Percentiles rank a stretch among this genome's conserved stretches.
Evolutionary conservation across 805 yeast species (phyloP).

Genomic region (Candida boleticola): DNA sequence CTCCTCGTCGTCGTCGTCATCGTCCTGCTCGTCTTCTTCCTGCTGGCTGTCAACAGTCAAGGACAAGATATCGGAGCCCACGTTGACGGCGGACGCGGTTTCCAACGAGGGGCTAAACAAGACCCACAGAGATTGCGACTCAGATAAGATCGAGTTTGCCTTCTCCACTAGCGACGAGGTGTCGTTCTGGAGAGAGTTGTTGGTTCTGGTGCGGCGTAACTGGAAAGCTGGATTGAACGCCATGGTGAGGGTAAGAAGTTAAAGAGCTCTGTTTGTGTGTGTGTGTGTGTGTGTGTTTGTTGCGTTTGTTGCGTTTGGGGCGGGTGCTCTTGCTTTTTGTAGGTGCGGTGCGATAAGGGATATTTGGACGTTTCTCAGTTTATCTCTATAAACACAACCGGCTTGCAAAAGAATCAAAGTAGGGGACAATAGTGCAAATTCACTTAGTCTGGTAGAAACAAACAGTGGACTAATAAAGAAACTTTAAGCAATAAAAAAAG

Average conservation of each 20-base stretch:
- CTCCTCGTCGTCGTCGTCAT: constrained; percentile 7
- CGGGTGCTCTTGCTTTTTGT: too few species aligned
- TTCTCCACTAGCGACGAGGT: not conserved
- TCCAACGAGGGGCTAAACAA: constrained; percentile 22
- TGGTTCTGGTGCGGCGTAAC: constrained; percentile 4
- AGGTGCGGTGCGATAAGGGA: too few species aligned
- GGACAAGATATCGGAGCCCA: constrained; percentile 27
- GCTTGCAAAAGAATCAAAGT: too few species aligned
- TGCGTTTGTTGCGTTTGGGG: too few species aligned
- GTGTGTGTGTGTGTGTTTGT: too few species aligned
- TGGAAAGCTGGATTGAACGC: constrained; percentile 5
- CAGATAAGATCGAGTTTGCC: constrained; percentile 13
- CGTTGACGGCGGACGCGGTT: constrained; percentile 5
- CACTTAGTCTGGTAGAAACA: too few species aligned
- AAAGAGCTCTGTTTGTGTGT: too few species aligned
- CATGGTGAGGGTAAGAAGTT: not conserved
- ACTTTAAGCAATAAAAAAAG: too few species aligned
- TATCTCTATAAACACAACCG: too few species aligned
- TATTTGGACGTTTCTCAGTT: too few species aligned
- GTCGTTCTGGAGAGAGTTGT: constrained; percentile 3
- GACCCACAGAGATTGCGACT: constrained; percentile 25
- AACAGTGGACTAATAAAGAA: too few species aligned
- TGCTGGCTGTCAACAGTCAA: constrained; percentile 12
- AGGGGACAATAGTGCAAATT: too few species aligned
- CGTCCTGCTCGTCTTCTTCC: constrained; percentile 7